Percentiles rank a stretch among this genome's conserved stretches.
Evolutionary conservation across 306 rosid genomes (phyloP).

Genomic region (Clitoria ternatea): DNA sequence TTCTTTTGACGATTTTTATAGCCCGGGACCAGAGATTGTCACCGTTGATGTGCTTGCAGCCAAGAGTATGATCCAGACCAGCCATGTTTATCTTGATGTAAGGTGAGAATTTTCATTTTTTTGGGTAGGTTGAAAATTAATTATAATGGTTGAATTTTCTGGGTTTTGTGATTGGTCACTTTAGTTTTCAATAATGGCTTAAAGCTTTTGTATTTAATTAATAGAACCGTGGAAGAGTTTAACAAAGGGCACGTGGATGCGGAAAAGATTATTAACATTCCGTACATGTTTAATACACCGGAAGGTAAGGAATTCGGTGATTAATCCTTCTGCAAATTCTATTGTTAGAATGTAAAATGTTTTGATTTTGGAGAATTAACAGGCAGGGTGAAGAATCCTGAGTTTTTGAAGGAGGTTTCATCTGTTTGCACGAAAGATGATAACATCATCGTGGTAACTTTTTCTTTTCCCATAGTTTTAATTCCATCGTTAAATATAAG

Average conservation of each 20-base stretch:
- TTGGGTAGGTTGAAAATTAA: background rate
- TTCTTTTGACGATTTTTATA: conserved; percentile 30
- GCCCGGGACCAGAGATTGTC: conserved; percentile 47
- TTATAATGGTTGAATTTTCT: background rate
- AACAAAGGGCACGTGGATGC: conserved; percentile 65
- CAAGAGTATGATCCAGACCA: conserved; percentile 47
- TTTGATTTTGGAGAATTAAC: conserved; percentile 18
- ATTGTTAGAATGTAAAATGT: background rate
- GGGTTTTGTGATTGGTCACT: background rate
- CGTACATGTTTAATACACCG: conserved; percentile 64
- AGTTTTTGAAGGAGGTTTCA: conserved; percentile 55
- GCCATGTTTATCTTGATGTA: conserved; percentile 66
- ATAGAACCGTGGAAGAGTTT: conserved; percentile 79
- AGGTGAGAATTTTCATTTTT: conserved; percentile 36
- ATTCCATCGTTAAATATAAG: too few relatives aligned
- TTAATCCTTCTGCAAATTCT: too few relatives aligned
- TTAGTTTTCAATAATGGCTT: background rate
- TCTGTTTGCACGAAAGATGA: conserved; percentile 61
- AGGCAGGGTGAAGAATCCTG: conserved; percentile 73
- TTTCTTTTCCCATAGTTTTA: background rate
- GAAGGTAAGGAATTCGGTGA: conserved; percentile 41
- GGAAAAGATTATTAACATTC: conserved; percentile 65
- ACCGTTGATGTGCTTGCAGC: conserved; percentile 65
- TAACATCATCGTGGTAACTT: conserved; percentile 65
- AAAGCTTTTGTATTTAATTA: background rate